Percentiles rank a stretch among this genome's conserved stretches.
phyloP scores from a whole-genome alignment of 352 stramenopile species.

The Globisporangium paddicum region DNA sequence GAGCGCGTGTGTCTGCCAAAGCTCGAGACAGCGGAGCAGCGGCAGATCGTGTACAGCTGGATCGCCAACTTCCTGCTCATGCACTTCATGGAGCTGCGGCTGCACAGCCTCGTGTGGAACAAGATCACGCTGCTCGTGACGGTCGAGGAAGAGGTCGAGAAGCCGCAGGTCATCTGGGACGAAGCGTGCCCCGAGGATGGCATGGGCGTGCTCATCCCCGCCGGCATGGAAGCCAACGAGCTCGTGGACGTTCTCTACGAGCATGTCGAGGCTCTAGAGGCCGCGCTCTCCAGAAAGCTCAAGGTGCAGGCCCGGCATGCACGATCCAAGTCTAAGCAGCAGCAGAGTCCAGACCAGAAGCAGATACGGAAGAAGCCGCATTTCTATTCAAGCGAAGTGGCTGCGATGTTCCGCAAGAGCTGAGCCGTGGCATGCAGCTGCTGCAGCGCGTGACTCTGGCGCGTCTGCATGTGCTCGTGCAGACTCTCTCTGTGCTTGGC shows the following conservation, averaged over 20 bases:
- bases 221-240: constrained; percentile 45
- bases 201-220: constrained; percentile 63
- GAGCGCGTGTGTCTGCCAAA: constrained; percentile 61
- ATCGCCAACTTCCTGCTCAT: constrained; percentile 72
- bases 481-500: constrained; percentile 19
- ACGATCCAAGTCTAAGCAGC: constrained; percentile 5
- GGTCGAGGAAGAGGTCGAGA: constrained; percentile 24
- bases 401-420: constrained; percentile 39
- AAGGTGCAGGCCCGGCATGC: constrained; percentile 17
- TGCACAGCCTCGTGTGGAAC: constrained; percentile 83
- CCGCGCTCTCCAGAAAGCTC: constrained; percentile 28
- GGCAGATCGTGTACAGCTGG: constrained; percentile 64
- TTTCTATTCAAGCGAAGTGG: constrained; percentile 55
- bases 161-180: constrained; percentile 50
- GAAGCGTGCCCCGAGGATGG: constrained; percentile 42
- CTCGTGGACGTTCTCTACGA: constrained; percentile 64
- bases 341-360: not conserved
- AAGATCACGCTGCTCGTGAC: constrained; percentile 72
- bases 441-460: not conserved
- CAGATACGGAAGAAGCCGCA: constrained; percentile 29
- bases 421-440: constrained; percentile 20
- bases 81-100: constrained; percentile 78
- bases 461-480: constrained; percentile 10
- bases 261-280: constrained; percentile 57
- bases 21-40: constrained; percentile 45